Evolutionary conservation across 176 grass and related monocot genomes (phyloP).

Genomic region (Triticum turgidum): DNA sequence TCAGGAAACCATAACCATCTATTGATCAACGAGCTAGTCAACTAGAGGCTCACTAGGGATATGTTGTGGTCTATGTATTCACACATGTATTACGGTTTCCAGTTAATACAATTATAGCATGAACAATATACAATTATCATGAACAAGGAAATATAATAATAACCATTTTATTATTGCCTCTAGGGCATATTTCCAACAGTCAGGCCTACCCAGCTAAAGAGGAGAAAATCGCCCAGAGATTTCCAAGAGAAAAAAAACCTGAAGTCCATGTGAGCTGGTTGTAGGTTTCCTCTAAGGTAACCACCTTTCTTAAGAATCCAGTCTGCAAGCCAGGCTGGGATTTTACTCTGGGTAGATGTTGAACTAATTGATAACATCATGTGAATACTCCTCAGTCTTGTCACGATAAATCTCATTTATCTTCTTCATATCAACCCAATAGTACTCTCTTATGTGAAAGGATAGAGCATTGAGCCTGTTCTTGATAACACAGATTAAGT

Average conservation of each 20-base stretch:
- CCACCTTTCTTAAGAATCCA: constrained; percentile 37
- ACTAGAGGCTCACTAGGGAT: no score
- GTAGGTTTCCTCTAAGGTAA: constrained; percentile 77
- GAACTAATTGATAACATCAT: constrained; percentile 88
- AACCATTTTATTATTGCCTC: no score
- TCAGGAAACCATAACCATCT: no score
- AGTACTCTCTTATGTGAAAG: constrained; percentile 89
- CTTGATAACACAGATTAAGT: constrained; percentile 65
- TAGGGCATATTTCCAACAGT: no score
- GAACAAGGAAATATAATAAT: no score
- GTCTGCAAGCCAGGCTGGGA: constrained; percentile 79
- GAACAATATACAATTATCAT: no score
- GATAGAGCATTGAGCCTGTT: constrained; percentile 73
- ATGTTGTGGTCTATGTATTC: no score
- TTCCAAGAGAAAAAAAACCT: constrained; percentile 97
- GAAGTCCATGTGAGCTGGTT: constrained; percentile 98
- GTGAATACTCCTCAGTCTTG: constrained; percentile 87
- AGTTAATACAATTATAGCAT: no score
- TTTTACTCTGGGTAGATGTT: constrained; percentile 84
- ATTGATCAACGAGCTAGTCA: no score
- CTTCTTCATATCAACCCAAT: constrained; percentile 89
- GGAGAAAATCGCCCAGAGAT: constrained; percentile 87
- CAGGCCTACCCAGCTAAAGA: constrained; percentile 40
- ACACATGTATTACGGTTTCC: no score
- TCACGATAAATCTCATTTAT: constrained; percentile 93